Evolutionary conservation across 2,329 filamentous ascomycete genomes (phyloP), one percentile per base, ranked within the genome.

Genomic region (Neonectria magnoliae): DNA sequence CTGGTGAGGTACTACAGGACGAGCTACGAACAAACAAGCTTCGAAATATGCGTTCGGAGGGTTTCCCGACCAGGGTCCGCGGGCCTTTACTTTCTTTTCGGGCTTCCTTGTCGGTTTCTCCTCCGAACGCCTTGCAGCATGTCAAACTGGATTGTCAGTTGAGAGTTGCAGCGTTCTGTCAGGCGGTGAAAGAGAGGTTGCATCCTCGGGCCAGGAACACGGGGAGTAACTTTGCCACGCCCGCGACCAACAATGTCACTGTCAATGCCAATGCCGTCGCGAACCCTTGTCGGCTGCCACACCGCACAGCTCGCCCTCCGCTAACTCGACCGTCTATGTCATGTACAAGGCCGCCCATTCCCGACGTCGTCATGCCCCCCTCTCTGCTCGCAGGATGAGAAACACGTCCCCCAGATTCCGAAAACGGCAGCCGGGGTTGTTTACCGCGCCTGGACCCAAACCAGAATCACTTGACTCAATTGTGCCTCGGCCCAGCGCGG

Each of bases 111-210:
- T 8, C 16, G 22, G 27, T 48, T 10, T 47, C 22, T 38, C 42
- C 25, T 50, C 48, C 58, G 41, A 56, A 6, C 47, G 18, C 33
- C 47, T 53, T 20, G 47, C 11, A 38, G 31, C 60, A 47, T 36
- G 18, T 57, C 47, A 45, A 53, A 36, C 44, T 56, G 54, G 48
- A 56, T n/a, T 62, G 41, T 33, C 48, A 42, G 55, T 47, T 55
- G 44, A 48, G 20, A 29, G 42, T 45, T 47, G 38, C 25, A 25
- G 25, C 25, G 31, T 33, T 29, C 36, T 50, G 18, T 7, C 48
- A 48, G 50, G 60, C 55, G 60, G 60, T 63, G 60, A 63, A 62
- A 47, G 41, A 20, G 29, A 42, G 44, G 60, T 42, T 44, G 44
- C 44, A 29, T 42, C 27, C 52, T 25, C 48, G 22, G 36, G 36